Evolutionary conservation across 805 yeast genomes (phyloP).

Genomic region (Wickerhamomyces rabaulensis): DNA sequence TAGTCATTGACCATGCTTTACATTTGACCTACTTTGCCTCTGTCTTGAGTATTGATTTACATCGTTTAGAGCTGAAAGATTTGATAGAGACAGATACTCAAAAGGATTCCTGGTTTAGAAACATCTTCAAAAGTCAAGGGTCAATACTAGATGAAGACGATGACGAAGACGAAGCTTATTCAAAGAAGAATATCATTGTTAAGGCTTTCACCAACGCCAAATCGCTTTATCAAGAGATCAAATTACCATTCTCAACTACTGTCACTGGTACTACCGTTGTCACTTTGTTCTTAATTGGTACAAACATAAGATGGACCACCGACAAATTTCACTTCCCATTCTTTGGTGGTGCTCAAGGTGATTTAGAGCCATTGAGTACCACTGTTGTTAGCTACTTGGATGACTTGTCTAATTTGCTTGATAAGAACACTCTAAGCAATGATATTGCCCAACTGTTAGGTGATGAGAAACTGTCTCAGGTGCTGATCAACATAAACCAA

Average conservation of each 20-base stretch:
- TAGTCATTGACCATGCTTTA: constrained; percentile 54
- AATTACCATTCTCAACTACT: constrained; percentile 32
- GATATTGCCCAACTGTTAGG: constrained; percentile 13
- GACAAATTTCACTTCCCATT: constrained; percentile 7
- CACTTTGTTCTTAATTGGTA: constrained; percentile 23
- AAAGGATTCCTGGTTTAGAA: constrained; percentile 6
- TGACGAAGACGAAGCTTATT: not conserved
- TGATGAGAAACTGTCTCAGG: constrained; percentile 4
- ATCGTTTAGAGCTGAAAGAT: constrained; percentile 58
- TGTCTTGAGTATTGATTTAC: constrained; percentile 60
- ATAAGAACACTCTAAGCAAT: constrained; percentile 15
- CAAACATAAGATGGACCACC: constrained; percentile 32
- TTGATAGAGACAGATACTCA: constrained; percentile 25
- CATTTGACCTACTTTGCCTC: constrained; percentile 63
- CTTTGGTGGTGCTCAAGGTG: not conserved
- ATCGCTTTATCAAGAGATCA: constrained; percentile 22
- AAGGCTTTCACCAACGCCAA: constrained; percentile 1
- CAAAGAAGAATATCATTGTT: not conserved
- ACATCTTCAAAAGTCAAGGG: not conserved
- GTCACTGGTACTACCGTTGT: constrained; percentile 27
- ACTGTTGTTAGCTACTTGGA: not conserved
- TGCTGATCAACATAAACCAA: constrained; percentile 20
- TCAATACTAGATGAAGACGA: constrained; percentile 4
- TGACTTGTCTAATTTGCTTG: constrained; percentile 11
- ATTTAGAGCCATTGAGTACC: not conserved